phyloP scores from a whole-genome alignment of 495 filamentous ascomycete genomes.

The Aspergillus avenaceus region DNA sequence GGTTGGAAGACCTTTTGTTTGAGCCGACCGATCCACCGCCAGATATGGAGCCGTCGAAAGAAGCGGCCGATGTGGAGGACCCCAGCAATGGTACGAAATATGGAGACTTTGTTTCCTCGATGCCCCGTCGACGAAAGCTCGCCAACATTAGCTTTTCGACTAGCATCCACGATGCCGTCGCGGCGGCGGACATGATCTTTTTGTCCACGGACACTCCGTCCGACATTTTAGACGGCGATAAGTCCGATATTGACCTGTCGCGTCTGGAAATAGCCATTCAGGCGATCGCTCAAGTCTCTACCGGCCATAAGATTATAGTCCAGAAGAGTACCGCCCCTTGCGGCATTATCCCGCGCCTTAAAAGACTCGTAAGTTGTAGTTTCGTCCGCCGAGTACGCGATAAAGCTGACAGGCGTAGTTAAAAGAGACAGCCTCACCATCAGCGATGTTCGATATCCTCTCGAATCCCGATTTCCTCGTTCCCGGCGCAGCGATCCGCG shows the following conservation, averaged over 20 bases:
- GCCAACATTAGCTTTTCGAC: conserved; percentile 67
- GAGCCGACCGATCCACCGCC: not conserved
- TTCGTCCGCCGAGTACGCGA: conserved; percentile 32
- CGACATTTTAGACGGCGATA: not conserved
- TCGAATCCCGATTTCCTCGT: conserved; percentile 79
- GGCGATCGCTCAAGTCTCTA: conserved; percentile 58
- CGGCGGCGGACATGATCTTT: conserved; percentile 66
- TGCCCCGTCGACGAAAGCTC: conserved; percentile 46
- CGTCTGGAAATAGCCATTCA: conserved; percentile 59
- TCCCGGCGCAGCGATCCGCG: conserved; percentile 66
- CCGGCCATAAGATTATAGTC: conserved; percentile 65
- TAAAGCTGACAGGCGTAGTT: not conserved
- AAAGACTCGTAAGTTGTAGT: conserved; percentile 48
- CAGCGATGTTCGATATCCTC: conserved; percentile 63
- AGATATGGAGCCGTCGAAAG: conserved; percentile 17
- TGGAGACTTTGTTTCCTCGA: not conserved
- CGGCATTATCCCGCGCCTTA: conserved; percentile 61
- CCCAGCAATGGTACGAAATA: not conserved
- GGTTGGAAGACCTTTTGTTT: conserved; percentile 39
- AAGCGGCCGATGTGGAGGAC: not conserved
- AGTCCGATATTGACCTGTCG: conserved; percentile 52
- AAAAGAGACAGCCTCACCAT: conserved; percentile 25
- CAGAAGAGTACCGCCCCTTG: conserved; percentile 78
- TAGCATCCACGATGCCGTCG: conserved; percentile 53
- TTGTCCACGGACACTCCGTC: conserved; percentile 68